Evolutionary conservation across 768 basidiomycete genomes (phyloP).

Genomic region (Suillus brevipes): DNA sequence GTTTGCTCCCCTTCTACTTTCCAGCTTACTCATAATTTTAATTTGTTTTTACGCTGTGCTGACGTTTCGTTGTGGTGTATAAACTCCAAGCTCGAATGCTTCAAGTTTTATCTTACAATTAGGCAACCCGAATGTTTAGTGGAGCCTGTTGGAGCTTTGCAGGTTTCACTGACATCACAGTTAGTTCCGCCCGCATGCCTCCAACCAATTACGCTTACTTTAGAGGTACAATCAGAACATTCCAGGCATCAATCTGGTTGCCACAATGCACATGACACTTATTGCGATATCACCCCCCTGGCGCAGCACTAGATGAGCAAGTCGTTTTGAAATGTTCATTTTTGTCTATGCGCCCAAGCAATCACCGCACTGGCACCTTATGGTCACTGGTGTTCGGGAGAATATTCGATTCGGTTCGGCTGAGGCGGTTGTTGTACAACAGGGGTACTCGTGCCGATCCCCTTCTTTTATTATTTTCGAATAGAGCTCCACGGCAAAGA

Average conservation of each 20-base stretch:
- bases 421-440: neutral
- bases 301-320: neutral
- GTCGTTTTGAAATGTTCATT: neutral
- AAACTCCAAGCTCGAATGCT: neutral
- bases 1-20: neutral
- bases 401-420: neutral
- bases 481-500: neutral
- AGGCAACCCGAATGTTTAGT: neutral
- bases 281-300: neutral
- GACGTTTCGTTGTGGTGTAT: neutral
- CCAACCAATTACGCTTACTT: neutral
- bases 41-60: neutral
- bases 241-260: neutral
- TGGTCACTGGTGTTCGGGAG: neutral
- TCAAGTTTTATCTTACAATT: neutral
- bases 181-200: neutral
- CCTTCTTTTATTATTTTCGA: neutral
- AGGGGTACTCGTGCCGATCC: neutral
- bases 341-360: neutral
- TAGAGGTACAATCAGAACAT: neutral
- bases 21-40: neutral
- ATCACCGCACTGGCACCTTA: neutral
- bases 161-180: neutral
- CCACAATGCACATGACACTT: neutral
- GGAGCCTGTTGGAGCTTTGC: neutral